A percentile compares a stretch with the other conserved stretches of the same genome.
Conservation (phyloP, 179 eudicot species). For the Amaranthus tricolor region DNA sequence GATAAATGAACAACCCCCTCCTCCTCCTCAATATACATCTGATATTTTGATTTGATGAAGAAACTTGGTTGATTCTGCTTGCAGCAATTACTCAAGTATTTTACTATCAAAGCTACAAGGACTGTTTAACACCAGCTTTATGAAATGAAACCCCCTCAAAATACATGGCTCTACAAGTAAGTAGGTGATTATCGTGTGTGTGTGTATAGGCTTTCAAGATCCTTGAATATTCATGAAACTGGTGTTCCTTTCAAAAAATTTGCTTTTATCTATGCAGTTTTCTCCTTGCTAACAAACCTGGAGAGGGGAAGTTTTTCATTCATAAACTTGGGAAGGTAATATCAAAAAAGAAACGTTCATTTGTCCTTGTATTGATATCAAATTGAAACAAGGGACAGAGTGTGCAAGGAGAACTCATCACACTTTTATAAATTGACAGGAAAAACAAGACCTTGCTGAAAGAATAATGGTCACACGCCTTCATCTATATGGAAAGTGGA, state of each 20-base stretch:
- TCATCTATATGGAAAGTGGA: slow-evolving; percentile 89
- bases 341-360: not conserved
- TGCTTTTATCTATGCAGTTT: slow-evolving; percentile 38
- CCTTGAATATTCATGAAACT: not conserved
- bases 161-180: slow-evolving; percentile 93
- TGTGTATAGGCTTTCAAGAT: not conserved
- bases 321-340: slow-evolving; percentile 69
- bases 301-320: slow-evolving; percentile 69
- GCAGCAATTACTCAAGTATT: slow-evolving; percentile 86
- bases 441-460: slow-evolving; percentile 80
- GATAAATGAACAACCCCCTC: no score
- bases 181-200: slow-evolving; percentile 23
- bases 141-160: slow-evolving; percentile 84
- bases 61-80: slow-evolving; percentile 20
- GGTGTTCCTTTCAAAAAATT: not conserved
- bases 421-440: slow-evolving; percentile 41
- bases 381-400: not conserved
- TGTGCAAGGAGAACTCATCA: not conserved
- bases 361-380: not conserved
- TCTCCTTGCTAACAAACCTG: slow-evolving; percentile 55
- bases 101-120: slow-evolving; percentile 93
- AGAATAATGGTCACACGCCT: slow-evolving; percentile 94
- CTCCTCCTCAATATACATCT: no score
- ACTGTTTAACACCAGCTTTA: slow-evolving; percentile 86
- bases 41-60: slow-evolving; percentile 9